Percentiles rank a stretch among this genome's conserved stretches.
Evolutionary conservation across 1,139 yeast genomes (phyloP).

Genomic region (Candida sp.): DNA sequence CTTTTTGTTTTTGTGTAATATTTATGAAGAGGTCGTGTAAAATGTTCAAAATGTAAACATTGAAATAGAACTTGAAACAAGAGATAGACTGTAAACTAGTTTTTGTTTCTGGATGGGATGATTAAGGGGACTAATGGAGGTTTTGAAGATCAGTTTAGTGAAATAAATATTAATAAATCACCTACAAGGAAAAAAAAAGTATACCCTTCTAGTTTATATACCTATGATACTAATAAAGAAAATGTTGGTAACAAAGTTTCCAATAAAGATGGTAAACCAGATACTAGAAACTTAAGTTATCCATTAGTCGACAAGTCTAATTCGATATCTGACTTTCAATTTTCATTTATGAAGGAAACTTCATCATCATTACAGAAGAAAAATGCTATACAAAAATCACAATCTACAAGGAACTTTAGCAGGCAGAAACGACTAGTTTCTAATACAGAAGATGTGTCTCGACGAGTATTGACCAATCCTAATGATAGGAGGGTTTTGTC

Average conservation of each 20-base stretch:
- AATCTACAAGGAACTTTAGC: background rate
- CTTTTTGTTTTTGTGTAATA: too few relatives aligned
- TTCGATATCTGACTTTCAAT: constrained; percentile 14
- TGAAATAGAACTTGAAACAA: constrained; percentile 6
- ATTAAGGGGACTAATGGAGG: background rate
- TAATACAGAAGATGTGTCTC: background rate
- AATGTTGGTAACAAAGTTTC: constrained; percentile 1
- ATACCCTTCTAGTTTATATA: constrained; percentile 20
- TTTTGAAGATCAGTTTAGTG: constrained; percentile 27
- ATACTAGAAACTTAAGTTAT: constrained; percentile 10
- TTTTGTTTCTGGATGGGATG: background rate
- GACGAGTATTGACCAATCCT: background rate
- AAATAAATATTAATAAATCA: constrained; percentile 19
- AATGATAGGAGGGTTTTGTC: background rate
- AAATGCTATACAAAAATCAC: constrained; percentile 6
- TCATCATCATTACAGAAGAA: constrained; percentile 31
- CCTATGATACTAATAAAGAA: constrained; percentile 10
- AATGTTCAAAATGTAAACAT: constrained; percentile 2
- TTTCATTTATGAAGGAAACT: constrained; percentile 38
- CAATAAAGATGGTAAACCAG: constrained; percentile 2
- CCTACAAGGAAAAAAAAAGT: constrained; percentile 18
- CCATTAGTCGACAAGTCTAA: constrained; percentile 11
- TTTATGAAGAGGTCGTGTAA: too few relatives aligned
- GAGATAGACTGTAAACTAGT: background rate
- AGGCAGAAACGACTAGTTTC: background rate